Base-by-base conservation (phyloP, 2,329 filamentous ascomycete genomes). In the Diaporthe vexans region DNA sequence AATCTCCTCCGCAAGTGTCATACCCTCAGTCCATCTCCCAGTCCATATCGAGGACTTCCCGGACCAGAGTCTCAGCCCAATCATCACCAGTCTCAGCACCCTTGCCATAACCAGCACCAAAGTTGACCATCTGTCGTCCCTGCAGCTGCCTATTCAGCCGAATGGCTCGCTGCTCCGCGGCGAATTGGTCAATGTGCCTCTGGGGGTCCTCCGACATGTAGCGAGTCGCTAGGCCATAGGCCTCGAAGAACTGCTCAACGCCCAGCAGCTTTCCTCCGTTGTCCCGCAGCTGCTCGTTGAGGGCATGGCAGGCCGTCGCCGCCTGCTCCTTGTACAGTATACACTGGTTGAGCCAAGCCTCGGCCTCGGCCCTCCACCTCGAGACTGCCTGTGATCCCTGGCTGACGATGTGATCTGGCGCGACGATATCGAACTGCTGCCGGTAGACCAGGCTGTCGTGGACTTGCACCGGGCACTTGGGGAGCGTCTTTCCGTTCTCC, bases 21-120 rank as follows among this genome's bases (percentile, higher is more conserved):
- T 52, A 54, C 63, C 52, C 63, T 48, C 63, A 68, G 9, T 68
- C 48, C 63, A 68, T 68, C 48, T 68, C 63, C 63, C 63, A 68
- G 9, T 54, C 63, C 63, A 68, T 68, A 8, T 68, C 48, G n/a
- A 68, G 63, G 19, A 68, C 63, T 29, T 68, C 21, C 15, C 17
- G 48, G 33, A 52, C 33, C 33, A 68, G 48, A 3, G 24, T 29
- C 48, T 52, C 15, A 35, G 19, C 19, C 54, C 8, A n/a, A 26
- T 17, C 26, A 33, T 67, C 29, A 17, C 6, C 26, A 8, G 5
- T 40, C 48, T 40, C 33, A 13, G 9, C 29, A 11, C 5, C 10
- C 29, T 68, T 29, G 15, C 19, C 29, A 11, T 8, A 0, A 4
- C 8, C 13, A 10, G 13, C 19, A 9, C 48, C 21, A 6, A 48